Evolutionary conservation across 1,139 yeast genomes (phyloP), one percentile per base, ranked within the genome.

Genomic region (Sugiyamaella sp.): DNA sequence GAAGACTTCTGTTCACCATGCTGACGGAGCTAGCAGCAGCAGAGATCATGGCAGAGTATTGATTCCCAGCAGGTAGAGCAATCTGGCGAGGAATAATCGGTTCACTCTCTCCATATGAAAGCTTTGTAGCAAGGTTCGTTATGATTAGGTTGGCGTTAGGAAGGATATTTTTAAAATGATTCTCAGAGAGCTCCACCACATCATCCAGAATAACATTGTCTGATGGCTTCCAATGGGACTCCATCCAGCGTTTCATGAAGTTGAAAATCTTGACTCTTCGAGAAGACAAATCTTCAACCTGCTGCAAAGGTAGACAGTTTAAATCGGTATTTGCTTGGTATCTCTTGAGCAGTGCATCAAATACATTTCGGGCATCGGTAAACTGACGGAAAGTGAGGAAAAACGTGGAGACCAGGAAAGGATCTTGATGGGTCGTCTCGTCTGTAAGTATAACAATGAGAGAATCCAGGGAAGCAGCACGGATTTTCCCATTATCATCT

Each of bases 381-480:
- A 87, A 91, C 53, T 83, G 79, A 63, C 95, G 78, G 72, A 88
- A 91, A 43, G 93, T 86, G 52, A 89, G 76, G 72, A 90, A 84
- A 67, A 91, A 89, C 0, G 95, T 82, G 0, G 95, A 81, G 3
- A 82, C 78, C 60, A 86, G 82, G 62, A 85, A 82, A 54, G 83
- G 82, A 58, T 85, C 89, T 2, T 90, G 86, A 2, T 82, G 76
- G 24, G 71, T 71, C 6, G 72, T 57, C 66, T 88, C 96, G 67
- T 87, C 85, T 0, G 96, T 89, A 51, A 89, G 71, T 21, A 88
- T 75, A 63, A 78, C 80, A 2, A 90, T 82, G 54, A 89, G 74
- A 0, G 91, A 91, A 62, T 84, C 82, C 63, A 89, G 81, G 0
- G 96, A 85, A 0, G 91, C 91, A 3, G 96, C 96, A 44, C 86